Evolutionary conservation across 176 grass and related monocot species (phyloP), one percentile per base, ranked within the genome.

Genomic region (Oryza meyeriana): DNA sequence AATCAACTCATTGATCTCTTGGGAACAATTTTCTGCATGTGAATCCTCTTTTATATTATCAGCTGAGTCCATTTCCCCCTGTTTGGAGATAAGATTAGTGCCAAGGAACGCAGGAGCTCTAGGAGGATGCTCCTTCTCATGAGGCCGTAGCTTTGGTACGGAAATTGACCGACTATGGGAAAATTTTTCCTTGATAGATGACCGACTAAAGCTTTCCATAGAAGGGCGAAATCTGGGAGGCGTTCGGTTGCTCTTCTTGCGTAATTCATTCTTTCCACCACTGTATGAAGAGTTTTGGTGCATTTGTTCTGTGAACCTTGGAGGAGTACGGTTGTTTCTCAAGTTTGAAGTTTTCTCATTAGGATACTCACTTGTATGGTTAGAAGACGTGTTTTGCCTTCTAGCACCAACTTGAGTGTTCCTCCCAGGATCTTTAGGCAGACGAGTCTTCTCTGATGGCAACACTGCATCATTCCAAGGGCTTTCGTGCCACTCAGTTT

Each of bases 401-500:
- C 79, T 88, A 57, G 35, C 61, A 84, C 58, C 87, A 80, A 78
- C 22, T 28, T 82, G 82, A 42, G 50, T 45, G 38, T 81, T 80
- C 72, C 80, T 86, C 63, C 59, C 48, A 94, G 57, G 79, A 86
- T 77, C 83, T 52, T 72, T 74, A 70, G 85, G 70, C 44, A 87
- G 31, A 79, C 33, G 80, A 72, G 45, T 70, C 70, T 70, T 80
- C 64, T 85, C 52, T 74, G 92, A 91, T 71, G 41, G 84, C 33
- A 81, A 39, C 83, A 57, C 68, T 67, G 61, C 88, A 55, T 94
- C 86, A 39, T 91, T 83, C 86, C 88, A 91, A 77, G 92, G 92
- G 86, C 89, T 94, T 79, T 94, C 92, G 76, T 91, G 86, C 89
- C 92, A 91, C 71, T 94, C 92, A 61, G 88, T 85, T 85, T 94